phyloP scores from a whole-genome alignment of 1,284 basidiomycete species.

The Trichosporon ovoides region DNA sequence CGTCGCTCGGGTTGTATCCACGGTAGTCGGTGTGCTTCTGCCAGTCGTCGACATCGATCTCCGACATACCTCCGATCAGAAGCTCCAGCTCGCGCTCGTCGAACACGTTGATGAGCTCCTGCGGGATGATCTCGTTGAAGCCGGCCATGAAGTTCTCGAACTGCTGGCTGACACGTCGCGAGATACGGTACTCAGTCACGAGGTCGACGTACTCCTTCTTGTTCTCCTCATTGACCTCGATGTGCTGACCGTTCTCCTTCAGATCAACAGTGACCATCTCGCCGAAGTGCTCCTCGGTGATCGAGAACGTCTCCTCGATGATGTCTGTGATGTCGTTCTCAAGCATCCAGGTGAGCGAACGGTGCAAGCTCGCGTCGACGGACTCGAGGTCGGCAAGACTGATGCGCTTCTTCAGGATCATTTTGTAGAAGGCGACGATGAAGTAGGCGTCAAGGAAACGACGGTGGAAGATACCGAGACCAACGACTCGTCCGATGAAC shows the following conservation, averaged over 20 bases:
- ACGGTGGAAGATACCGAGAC: slow-evolving; percentile 95
- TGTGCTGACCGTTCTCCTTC: slow-evolving; percentile 75
- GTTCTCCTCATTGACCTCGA: slow-evolving; percentile 91
- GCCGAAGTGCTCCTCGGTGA: slow-evolving; percentile 94
- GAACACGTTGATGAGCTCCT: slow-evolving; percentile 93
- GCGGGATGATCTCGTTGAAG: slow-evolving; percentile 89
- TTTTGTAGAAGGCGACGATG: slow-evolving; percentile 98
- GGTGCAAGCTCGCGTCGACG: slow-evolving; percentile 82
- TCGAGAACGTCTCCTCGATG: slow-evolving; percentile 89
- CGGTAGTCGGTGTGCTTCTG: slow-evolving; percentile 60
- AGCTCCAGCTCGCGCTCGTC: slow-evolving; percentile 96
- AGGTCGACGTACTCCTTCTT: slow-evolving; percentile 98
- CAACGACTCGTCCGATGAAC: slow-evolving; percentile 92
- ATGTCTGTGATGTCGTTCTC: slow-evolving; percentile 94
- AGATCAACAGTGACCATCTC: slow-evolving; percentile 92
- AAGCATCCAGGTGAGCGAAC: slow-evolving; percentile 96
- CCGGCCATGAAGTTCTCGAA: slow-evolving; percentile 94
- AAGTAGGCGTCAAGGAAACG: slow-evolving; percentile 99
- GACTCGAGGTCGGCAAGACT: slow-evolving; percentile 80
- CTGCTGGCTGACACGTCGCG: slow-evolving; percentile 87
- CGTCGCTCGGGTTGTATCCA: slow-evolving; percentile 59
- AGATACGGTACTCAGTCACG: slow-evolving; percentile 91
- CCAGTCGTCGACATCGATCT: slow-evolving; percentile 77
- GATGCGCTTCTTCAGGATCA: slow-evolving; percentile 86
- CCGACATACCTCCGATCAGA: slow-evolving; percentile 96